A percentile compares a stretch with the other conserved stretches of the same genome.
Conservation (phyloP, 768 basidiomycete genomes). For the Daedaleopsis nitida region DNA sequence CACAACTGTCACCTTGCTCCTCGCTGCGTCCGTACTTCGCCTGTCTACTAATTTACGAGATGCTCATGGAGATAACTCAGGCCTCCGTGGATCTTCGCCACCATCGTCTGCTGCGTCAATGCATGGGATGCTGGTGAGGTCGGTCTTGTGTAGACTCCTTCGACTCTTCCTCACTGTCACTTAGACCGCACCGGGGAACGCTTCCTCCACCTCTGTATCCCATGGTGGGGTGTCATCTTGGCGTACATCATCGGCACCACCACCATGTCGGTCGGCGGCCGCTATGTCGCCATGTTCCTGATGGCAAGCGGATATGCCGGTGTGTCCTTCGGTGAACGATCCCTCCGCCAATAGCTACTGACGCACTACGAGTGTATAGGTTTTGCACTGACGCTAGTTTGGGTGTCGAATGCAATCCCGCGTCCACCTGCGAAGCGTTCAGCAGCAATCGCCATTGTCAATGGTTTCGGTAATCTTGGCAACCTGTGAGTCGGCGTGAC, state of each 20-base stretch:
- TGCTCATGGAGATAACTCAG: conserved; percentile 31
- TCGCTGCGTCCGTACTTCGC: conserved; percentile 51
- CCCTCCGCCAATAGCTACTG: not conserved
- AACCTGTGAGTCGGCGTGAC: conserved; percentile 46
- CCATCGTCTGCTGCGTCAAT: conserved; percentile 49
- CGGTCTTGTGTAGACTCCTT: not conserved
- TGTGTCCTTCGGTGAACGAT: conserved; percentile 12
- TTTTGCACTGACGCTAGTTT: conserved; percentile 51
- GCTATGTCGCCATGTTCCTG: conserved; percentile 64
- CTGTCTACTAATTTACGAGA: not conserved
- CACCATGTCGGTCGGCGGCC: conserved; percentile 51
- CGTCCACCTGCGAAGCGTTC: conserved; percentile 59
- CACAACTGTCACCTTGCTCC: conserved; percentile 59
- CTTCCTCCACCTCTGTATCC: conserved; percentile 58
- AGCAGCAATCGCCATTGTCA: conserved; percentile 64
- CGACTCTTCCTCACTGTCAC: not conserved
- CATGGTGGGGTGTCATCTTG: conserved; percentile 63
- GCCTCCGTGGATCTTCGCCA: conserved; percentile 64
- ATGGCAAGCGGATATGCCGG: conserved; percentile 60
- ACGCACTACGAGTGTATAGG: conserved; percentile 26
- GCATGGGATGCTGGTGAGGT: conserved; percentile 55
- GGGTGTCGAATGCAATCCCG: conserved; percentile 63
- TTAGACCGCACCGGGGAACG: conserved; percentile 62
- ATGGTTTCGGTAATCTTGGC: conserved; percentile 60
- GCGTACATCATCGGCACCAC: conserved; percentile 63